Conservation (phyloP, 768 basidiomycete genomes). For the Suillus bovinus region DNA sequence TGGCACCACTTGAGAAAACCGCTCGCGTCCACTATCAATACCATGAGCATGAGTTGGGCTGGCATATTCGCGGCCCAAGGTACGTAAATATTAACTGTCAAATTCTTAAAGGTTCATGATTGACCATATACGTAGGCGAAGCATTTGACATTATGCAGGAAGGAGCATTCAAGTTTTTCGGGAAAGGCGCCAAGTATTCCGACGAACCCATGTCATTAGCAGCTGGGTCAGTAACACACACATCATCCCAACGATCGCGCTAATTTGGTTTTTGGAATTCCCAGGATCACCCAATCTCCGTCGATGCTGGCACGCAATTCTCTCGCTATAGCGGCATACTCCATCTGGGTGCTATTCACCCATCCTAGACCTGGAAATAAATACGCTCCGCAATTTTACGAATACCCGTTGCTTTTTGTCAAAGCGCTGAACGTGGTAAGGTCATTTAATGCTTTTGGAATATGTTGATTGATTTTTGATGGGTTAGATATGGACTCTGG, state of each 20-base stretch:
- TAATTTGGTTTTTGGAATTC: not conserved
- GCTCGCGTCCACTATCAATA: conserved; percentile 79
- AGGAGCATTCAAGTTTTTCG: not conserved
- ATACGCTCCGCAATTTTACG: not conserved
- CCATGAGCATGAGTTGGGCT: conserved; percentile 84
- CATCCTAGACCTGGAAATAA: not conserved
- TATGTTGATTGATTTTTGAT: not conserved
- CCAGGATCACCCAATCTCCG: not conserved
- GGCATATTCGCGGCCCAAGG: conserved; percentile 89
- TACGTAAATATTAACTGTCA: conserved; percentile 36
- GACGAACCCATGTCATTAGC: not conserved
- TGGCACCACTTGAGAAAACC: conserved; percentile 86
- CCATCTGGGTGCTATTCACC: not conserved
- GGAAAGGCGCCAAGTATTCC: not conserved
- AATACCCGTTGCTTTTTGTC: not conserved
- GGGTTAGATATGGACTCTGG: not conserved
- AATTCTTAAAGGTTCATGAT: not conserved
- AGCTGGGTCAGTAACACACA: not conserved
- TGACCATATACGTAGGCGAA: not conserved
- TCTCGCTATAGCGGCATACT: not conserved
- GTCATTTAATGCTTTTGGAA: too few species aligned
- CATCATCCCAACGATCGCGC: not conserved
- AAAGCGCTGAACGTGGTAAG: not conserved
- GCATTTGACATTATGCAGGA: not conserved
- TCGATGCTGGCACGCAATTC: not conserved